Conservation (phyloP, 805 yeast species). For the Vanderwaltozyma yarrowii region DNA sequence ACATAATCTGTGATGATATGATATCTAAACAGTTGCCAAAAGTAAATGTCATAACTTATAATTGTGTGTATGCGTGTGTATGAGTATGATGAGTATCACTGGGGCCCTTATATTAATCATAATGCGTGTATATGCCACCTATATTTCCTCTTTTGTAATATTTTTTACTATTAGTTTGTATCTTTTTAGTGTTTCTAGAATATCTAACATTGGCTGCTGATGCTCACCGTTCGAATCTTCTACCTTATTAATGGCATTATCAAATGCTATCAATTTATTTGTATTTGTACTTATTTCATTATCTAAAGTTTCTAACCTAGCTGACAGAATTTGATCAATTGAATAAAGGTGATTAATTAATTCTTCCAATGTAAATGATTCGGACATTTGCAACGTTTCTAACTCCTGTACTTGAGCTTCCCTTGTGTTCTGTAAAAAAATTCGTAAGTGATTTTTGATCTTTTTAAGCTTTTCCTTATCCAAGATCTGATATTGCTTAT, state of each 20-base stretch:
- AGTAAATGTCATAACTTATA: no score
- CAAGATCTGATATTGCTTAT: neutral
- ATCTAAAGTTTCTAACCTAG: neutral
- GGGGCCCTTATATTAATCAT: no score
- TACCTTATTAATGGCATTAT: neutral
- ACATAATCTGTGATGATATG: no score
- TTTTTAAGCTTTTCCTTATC: neutral
- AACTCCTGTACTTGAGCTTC: constrained; percentile 8
- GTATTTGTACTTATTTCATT: neutral
- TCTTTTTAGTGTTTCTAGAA: neutral
- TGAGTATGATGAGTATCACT: no score
- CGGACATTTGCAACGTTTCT: constrained; percentile 6
- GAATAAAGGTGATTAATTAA: constrained; percentile 12
- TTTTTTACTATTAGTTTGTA: neutral
- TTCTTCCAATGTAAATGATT: constrained; percentile 13
- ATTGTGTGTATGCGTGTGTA: no score
- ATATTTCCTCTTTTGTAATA: no score
- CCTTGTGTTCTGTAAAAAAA: constrained; percentile 1
- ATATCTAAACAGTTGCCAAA: no score
- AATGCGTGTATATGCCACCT: no score
- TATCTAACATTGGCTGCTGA: neutral
- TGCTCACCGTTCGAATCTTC: neutral
- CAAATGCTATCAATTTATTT: neutral
- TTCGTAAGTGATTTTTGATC: neutral
- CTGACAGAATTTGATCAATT: constrained; percentile 5